Conservation (phyloP, 1,284 basidiomycete genomes). For the Trichosporon sp. region DNA sequence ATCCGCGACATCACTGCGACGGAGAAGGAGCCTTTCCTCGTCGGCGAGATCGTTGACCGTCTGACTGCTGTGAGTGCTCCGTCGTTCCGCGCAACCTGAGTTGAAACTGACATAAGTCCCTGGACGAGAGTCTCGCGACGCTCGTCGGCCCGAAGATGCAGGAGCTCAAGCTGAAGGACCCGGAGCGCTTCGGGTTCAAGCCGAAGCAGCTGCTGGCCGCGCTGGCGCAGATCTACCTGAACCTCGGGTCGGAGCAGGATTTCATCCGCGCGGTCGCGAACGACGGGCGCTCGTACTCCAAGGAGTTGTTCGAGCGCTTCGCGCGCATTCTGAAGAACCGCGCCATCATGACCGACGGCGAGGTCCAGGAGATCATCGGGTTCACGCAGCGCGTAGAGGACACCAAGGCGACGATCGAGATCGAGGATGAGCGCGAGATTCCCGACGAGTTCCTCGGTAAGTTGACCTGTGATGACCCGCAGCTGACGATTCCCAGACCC, state of each 20-base stretch:
- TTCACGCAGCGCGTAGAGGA: conserved; percentile 84
- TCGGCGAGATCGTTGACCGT: conserved; percentile 91
- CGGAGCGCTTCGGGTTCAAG: conserved; percentile 85
- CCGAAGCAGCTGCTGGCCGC: conserved; percentile 79
- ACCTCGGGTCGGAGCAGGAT: conserved; percentile 71
- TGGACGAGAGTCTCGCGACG: conserved; percentile 89
- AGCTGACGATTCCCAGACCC: conserved; percentile 26
- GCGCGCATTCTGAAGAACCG: conserved; percentile 64
- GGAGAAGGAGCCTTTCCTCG: conserved; percentile 88
- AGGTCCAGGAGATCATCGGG: conserved; percentile 66
- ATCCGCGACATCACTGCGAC: conserved; percentile 90
- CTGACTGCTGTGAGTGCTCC: conserved; percentile 74
- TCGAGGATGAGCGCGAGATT: conserved; percentile 84
- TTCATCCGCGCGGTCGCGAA: conserved; percentile 87
- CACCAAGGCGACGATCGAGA: conserved; percentile 68
- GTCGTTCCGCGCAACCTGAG: not conserved
- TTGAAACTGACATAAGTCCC: conserved; percentile 29
- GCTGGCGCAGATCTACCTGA: conserved; percentile 86
- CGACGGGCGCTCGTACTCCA: conserved; percentile 87
- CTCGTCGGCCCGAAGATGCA: conserved; percentile 75
- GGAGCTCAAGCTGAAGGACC: conserved; percentile 76
- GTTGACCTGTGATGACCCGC: conserved; percentile 29
- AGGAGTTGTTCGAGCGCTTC: conserved; percentile 77
- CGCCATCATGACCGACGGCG: conserved; percentile 70
- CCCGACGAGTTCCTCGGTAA: conserved; percentile 92